Evolutionary conservation across 495 filamentous ascomycete species (phyloP).

Genomic region (Geoglossum glabrum): DNA sequence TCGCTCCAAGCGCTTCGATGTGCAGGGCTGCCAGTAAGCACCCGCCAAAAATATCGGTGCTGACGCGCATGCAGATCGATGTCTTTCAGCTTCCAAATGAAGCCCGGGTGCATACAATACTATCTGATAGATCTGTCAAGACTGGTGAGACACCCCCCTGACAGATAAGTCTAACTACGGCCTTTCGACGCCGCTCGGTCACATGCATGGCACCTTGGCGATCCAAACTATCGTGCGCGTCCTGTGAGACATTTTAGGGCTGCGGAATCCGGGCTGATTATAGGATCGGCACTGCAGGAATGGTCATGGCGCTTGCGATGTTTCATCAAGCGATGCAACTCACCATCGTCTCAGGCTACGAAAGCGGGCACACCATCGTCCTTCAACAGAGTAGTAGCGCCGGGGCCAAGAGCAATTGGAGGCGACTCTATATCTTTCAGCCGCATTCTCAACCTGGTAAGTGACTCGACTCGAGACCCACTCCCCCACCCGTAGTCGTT

Average conservation of each 20-base stretch:
- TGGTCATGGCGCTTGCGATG: slow-evolving; percentile 73
- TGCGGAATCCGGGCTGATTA: background rate
- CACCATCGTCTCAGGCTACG: slow-evolving; percentile 56
- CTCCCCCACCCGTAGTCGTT: background rate
- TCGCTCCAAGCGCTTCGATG: background rate
- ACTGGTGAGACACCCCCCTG: slow-evolving; percentile 24
- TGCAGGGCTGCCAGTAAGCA: background rate
- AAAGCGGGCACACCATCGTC: slow-evolving; percentile 58
- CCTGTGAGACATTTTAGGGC: background rate
- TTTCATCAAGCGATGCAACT: slow-evolving; percentile 25
- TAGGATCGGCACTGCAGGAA: slow-evolving; percentile 25
- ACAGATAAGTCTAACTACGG: background rate
- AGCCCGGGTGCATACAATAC: slow-evolving; percentile 43
- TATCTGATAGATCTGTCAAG: slow-evolving; percentile 31
- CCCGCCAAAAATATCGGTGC: background rate
- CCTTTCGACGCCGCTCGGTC: background rate
- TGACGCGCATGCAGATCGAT: slow-evolving; percentile 35
- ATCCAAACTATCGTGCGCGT: too few relatives aligned
- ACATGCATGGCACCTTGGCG: background rate
- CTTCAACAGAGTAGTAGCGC: slow-evolving; percentile 20
- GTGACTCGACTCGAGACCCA: background rate
- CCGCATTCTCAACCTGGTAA: slow-evolving; percentile 54
- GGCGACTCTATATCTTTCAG: slow-evolving; percentile 38
- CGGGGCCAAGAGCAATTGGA: slow-evolving; percentile 11
- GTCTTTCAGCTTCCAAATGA: slow-evolving; percentile 70